phyloP scores from a whole-genome alignment of 2,329 filamentous ascomycete species.

The Xylariaceae sp. region DNA sequence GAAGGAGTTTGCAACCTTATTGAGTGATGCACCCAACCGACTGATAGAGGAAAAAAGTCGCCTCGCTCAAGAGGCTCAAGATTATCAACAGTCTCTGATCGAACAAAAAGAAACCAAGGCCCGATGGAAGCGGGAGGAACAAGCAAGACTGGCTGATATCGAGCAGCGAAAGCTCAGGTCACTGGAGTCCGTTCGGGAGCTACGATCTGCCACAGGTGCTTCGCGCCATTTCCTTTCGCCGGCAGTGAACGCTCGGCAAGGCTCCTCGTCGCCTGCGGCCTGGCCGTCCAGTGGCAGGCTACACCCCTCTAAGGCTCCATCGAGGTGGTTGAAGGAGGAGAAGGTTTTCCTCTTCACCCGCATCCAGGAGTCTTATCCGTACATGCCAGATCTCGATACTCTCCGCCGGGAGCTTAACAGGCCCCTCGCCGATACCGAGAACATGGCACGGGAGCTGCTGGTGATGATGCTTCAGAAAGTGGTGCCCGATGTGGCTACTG shows the following conservation, averaged over 20 bases:
- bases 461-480: constrained; percentile 16
- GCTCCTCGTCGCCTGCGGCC: constrained; percentile 6
- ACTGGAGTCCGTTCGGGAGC: constrained; percentile 12
- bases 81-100: constrained; percentile 5
- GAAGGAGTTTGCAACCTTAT: constrained; percentile 6
- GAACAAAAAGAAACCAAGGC: constrained; percentile 10
- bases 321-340: constrained; percentile 23
- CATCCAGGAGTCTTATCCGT: constrained; percentile 19
- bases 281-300: constrained; percentile 1
- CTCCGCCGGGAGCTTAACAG: constrained; percentile 15
- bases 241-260: too few species aligned
- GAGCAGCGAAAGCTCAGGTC: constrained; percentile 16
- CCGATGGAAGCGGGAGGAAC: constrained; percentile 9
- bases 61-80: constrained; percentile 3
- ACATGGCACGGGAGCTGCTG: constrained; percentile 18
- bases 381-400: constrained; percentile 12
- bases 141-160: constrained; percentile 7
- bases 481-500: too few species aligned
- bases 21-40: constrained; percentile 11
- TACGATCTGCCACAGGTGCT: too few species aligned
- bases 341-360: constrained; percentile 15
- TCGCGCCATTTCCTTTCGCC: too few species aligned
- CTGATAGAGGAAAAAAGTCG: constrained; percentile 11
- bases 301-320: neutral
- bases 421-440: constrained; percentile 15